phyloP scores from a whole-genome alignment of 257 asterid genomes.

The Nicotiana knightiana region DNA sequence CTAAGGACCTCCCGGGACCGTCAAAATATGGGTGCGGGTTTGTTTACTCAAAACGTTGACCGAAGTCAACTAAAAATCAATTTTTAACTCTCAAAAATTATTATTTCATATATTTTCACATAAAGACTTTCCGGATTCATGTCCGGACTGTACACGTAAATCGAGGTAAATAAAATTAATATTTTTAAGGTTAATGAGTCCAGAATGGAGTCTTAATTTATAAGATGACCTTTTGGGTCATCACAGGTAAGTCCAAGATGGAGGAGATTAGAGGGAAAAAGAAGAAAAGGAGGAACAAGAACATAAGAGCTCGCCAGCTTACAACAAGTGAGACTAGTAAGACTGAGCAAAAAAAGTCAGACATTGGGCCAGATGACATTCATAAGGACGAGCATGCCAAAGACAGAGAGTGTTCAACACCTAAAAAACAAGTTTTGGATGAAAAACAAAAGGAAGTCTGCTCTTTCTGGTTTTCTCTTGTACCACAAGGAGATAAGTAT shows the following conservation, averaged over 20 bases:
- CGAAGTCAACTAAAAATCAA: too few species aligned
- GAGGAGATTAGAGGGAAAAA: not conserved
- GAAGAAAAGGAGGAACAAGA: not conserved
- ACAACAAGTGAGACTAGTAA: not conserved
- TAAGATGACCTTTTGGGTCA: too few species aligned
- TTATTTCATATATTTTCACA: too few species aligned
- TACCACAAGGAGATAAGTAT: not conserved
- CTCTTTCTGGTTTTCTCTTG: not conserved
- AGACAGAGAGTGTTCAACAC: not conserved
- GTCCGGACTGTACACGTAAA: too few species aligned
- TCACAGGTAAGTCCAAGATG: not conserved
- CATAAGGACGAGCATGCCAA: not conserved
- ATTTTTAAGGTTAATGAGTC: too few species aligned
- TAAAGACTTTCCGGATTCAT: too few species aligned
- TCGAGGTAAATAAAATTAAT: too few species aligned
- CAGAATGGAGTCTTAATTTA: too few species aligned
- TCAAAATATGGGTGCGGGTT: too few species aligned
- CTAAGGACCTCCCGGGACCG: too few species aligned
- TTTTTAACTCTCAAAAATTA: too few species aligned
- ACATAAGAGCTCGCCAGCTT: not conserved
- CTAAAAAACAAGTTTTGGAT: not conserved
- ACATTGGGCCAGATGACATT: not conserved
- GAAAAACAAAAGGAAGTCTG: not conserved
- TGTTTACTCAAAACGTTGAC: too few species aligned
- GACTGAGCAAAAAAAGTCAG: not conserved